Base-by-base conservation (phyloP, 2,329 filamentous ascomycete species). In the Paecilomyces fulvus region DNA sequence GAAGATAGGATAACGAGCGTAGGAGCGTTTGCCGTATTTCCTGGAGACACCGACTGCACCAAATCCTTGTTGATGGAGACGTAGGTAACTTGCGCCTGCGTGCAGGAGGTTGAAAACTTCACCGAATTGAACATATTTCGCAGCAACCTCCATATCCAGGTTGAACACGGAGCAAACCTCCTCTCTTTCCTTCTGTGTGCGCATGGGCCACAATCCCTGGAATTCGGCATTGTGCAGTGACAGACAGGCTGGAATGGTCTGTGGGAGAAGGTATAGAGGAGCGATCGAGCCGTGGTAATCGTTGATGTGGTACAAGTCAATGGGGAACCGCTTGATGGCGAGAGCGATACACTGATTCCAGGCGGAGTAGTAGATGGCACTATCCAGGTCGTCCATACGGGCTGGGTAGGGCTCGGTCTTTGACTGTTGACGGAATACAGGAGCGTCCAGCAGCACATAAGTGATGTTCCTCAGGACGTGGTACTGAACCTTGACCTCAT, bases 331-430 rank as follows among this genome's bases (percentile, higher is more conserved):
- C 56, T 79, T 78, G 61, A 86, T 80, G 1, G 83, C 73, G 61
- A 84, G 78, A 7, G 84, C 83, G 62, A 88, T 86, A 66, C 85
- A 88, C 67, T 83, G 82, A 60, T 88, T 88, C 85, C 85, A 88
- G 2, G 83, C 83, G 2, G 83, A 86, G 66, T 87, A 87, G 69
- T 86, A 85, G 51, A 88, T 82, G 11, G 85, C 85, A 60, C 80
- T 83, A 59, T 85, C 83, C 55, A 87, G 75, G 65, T 88, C 84
- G 65, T 88, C 85, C 85, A 88, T 88, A 30, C 84, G 80, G 37
- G 83, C 75, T 14, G 85, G 84, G 63, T 87, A 87, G 0, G 84
- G 84, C 59, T 87, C 82, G 20, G 79, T 73, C 62, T 81, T 81
- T 2, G 80, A 81, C 65, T 87, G 84, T 58, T 82, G 78, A 55